A percentile compares a stretch with the other conserved stretches of the same genome.
These are phyloP conservation scores for Chiua virens DNA, from an alignment of 768 basidiomycete species.

Conservation along the genomic window DNA sequence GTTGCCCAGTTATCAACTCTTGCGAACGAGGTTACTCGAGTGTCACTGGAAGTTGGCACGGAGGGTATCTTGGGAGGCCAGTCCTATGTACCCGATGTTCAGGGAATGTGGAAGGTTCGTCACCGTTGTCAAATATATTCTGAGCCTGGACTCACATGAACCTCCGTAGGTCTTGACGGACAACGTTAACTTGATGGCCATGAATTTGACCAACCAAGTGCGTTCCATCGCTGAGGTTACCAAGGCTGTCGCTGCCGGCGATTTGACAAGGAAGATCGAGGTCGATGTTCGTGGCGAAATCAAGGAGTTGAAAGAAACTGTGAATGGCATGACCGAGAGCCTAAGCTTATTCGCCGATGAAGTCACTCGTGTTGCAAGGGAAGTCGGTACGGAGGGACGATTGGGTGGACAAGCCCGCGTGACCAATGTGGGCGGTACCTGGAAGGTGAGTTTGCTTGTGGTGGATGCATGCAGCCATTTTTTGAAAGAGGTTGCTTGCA, in stretches of 20 bases:
- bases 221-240: conserved; percentile 90
- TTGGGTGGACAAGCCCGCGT: conserved; percentile 95
- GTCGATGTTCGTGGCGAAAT: conserved; percentile 94
- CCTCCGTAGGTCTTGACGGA: conserved; percentile 56
- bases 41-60: conserved; percentile 88
- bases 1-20: conserved; percentile 69
- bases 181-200: conserved; percentile 87
- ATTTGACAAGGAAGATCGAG: conserved; percentile 90
- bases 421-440: conserved; percentile 92
- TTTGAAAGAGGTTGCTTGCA: conserved; percentile 25
- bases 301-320: conserved; percentile 84
- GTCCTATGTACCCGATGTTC: conserved; percentile 87
- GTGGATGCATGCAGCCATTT: not conserved
- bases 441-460: conserved; percentile 57
- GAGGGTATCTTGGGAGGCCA: conserved; percentile 94
- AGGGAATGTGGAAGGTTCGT: conserved; percentile 90
- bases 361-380: conserved; percentile 83
- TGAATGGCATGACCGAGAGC: conserved; percentile 93
- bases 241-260: conserved; percentile 91
- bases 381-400: conserved; percentile 96
- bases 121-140: not conserved
- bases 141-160: conserved; percentile 10
- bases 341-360: conserved; percentile 85
- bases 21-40: conserved; percentile 85
- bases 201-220: conserved; percentile 89